phyloP scores from a whole-genome alignment of 2,329 filamentous ascomycete genomes.

The Trichoderma pleuroti region DNA sequence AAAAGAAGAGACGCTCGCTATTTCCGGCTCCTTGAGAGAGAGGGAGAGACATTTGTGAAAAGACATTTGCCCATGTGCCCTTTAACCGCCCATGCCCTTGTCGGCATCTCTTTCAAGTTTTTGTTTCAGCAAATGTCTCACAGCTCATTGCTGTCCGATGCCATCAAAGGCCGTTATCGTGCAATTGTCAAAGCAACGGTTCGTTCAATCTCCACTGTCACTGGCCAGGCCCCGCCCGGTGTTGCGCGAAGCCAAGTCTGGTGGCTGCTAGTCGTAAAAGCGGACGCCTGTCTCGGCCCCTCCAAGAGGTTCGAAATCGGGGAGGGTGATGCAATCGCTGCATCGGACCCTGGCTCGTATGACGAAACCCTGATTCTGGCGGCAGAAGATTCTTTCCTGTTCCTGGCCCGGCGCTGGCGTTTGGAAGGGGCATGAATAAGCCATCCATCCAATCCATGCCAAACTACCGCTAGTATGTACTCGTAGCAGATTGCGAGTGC shows the following conservation, averaged over 20 bases:
- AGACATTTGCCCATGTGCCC: neutral
- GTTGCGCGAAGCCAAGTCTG: neutral
- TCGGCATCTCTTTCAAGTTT: neutral
- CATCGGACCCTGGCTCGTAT: neutral
- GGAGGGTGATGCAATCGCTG: slow-evolving; percentile 4
- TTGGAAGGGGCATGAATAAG: neutral
- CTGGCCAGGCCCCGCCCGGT: neutral
- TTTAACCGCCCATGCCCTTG: neutral
- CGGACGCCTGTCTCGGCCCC: slow-evolving; percentile 6
- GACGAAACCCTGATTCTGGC: slow-evolving; percentile 9
- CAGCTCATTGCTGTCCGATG: neutral
- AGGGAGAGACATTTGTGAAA: neutral
- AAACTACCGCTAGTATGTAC: neutral
- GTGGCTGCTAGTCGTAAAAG: neutral
- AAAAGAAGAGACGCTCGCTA: neutral
- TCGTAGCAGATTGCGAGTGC: neutral
- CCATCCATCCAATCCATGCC: neutral
- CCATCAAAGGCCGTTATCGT: neutral
- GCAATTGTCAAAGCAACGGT: neutral
- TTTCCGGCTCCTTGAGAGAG: neutral
- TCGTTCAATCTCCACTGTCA: neutral
- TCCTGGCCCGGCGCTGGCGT: neutral
- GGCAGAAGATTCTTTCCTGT: slow-evolving; percentile 8
- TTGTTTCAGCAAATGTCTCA: neutral
- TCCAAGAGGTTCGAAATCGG: slow-evolving; percentile 1